These are phyloP conservation scores for Amanita jacksonii DNA, from an alignment of 768 basidiomycete species.

Conservation along the genomic window DNA sequence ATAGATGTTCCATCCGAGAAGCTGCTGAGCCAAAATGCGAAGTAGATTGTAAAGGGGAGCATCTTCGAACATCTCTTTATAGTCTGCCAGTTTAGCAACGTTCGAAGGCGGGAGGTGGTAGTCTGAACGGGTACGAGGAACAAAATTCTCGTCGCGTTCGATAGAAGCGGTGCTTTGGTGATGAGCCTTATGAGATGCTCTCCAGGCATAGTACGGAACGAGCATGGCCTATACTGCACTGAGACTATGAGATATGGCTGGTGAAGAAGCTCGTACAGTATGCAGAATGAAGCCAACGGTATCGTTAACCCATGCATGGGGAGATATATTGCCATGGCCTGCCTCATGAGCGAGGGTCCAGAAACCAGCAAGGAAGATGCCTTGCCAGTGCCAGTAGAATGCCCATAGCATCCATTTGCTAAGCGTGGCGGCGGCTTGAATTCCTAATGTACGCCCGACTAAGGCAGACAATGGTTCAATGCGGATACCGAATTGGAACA, in stretches of 20 bases:
- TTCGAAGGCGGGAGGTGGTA: conserved; percentile 34
- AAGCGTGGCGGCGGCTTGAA: conserved; percentile 16
- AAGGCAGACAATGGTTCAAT: conserved; percentile 32
- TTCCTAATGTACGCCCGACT: conserved; percentile 8
- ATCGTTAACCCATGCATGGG: conserved; percentile 35
- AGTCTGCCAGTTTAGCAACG: conserved; percentile 29
- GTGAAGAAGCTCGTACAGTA: conserved; percentile 36
- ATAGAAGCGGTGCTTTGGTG: conserved; percentile 64
- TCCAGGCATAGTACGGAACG: conserved; percentile 72
- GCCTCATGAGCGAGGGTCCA: conserved; percentile 62
- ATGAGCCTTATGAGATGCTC: conserved; percentile 38
- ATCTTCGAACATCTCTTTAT: conserved; percentile 46
- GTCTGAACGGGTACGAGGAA: conserved; percentile 43
- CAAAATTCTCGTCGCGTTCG: conserved; percentile 74
- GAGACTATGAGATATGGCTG: too few species aligned
- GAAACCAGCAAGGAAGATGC: conserved; percentile 47
- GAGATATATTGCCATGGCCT: conserved; percentile 47
- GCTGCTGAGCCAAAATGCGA: conserved; percentile 44
- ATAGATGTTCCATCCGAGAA: conserved; percentile 44
- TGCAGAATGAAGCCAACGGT: conserved; percentile 38
- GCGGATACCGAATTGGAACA: conserved; percentile 37
- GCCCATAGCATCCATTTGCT: conserved; percentile 34
- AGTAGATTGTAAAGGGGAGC: conserved; percentile 40
- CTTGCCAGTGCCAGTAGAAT: conserved; percentile 52
- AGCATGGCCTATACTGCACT: too few species aligned